A percentile compares a stretch with the other conserved stretches of the same genome.
These are phyloP conservation scores for Colletotrichum tamarilloi DNA, from an alignment of 2,329 filamentous ascomycete genomes.

Conservation along the genomic window DNA sequence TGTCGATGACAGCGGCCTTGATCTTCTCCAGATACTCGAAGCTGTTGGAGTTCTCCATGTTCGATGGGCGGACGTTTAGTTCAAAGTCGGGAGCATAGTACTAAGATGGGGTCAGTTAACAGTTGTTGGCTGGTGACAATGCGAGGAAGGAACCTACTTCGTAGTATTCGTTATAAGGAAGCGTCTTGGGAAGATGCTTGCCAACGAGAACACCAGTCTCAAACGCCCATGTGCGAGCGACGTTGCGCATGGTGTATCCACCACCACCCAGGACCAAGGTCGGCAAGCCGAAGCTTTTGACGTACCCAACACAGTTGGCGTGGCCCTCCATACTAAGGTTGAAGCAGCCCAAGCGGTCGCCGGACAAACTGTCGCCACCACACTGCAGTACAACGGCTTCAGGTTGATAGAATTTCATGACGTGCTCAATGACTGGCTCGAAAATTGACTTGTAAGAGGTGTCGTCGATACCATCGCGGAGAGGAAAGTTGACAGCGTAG, in stretches of 20 bases:
- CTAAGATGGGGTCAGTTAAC: constrained; percentile 59
- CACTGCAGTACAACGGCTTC: constrained; percentile 96
- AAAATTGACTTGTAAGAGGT: constrained; percentile 91
- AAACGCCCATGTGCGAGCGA: constrained; percentile 96
- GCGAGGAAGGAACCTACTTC: constrained; percentile 58
- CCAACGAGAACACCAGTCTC: constrained; percentile 93
- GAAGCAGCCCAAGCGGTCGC: constrained; percentile 94
- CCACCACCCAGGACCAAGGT: constrained; percentile 95
- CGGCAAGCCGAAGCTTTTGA: constrained; percentile 86
- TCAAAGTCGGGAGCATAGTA: constrained; percentile 94
- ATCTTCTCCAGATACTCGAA: constrained; percentile 85
- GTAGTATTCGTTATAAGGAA: constrained; percentile 98
- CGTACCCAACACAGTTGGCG: constrained; percentile 91
- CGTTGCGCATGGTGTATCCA: constrained; percentile 97
- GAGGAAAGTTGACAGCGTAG: constrained; percentile 90
- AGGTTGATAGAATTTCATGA: constrained; percentile 89
- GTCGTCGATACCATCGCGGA: constrained; percentile 93
- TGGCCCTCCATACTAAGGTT: constrained; percentile 98
- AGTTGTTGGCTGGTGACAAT: background rate
- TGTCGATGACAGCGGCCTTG: constrained; percentile 84
- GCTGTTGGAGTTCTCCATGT: constrained; percentile 92
- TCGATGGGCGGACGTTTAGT: constrained; percentile 87
- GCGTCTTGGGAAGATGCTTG: constrained; percentile 80
- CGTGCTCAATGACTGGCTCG: constrained; percentile 86
- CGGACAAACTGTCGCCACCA: constrained; percentile 93